These are phyloP conservation scores for Yarrowia divulgata DNA, from an alignment of 805 yeast species.

Conservation along the genomic window DNA sequence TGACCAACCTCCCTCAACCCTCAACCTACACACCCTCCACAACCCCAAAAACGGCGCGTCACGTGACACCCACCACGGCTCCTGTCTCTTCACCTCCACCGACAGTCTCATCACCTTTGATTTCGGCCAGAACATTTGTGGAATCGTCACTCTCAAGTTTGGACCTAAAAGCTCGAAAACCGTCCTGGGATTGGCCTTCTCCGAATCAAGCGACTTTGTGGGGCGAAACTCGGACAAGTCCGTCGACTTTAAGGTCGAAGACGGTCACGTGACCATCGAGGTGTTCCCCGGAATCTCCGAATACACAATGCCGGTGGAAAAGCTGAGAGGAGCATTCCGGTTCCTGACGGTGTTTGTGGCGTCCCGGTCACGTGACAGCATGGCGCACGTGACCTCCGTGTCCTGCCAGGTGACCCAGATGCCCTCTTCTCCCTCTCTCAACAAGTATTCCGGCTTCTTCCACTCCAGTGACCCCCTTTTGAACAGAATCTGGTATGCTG, in stretches of 20 bases:
- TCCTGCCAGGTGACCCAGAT: constrained; percentile 27
- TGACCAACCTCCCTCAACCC: background rate
- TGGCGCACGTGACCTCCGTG: background rate
- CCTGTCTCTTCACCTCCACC: constrained; percentile 8
- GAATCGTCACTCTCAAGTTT: constrained; percentile 5
- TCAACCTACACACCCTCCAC: background rate
- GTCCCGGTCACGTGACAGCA: background rate
- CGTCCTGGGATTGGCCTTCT: constrained; percentile 5
- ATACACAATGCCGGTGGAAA: constrained; percentile 14
- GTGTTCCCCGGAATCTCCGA: constrained; percentile 7
- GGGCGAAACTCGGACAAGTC: constrained; percentile 29
- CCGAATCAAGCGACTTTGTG: constrained; percentile 8
- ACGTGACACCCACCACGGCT: constrained; percentile 1
- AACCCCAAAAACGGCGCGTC: background rate
- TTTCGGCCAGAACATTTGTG: constrained; percentile 18
- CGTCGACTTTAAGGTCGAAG: constrained; percentile 7
- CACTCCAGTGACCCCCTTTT: constrained; percentile 4
- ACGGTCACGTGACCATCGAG: constrained; percentile 21
- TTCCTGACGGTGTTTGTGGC: constrained; percentile 1
- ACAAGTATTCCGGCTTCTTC: constrained; percentile 10
- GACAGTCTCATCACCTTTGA: constrained; percentile 7
- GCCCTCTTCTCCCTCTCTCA: background rate
- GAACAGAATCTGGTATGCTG: constrained; percentile 23
- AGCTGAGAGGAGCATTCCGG: constrained; percentile 14
- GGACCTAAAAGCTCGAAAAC: constrained; percentile 8